Evolutionary conservation across 257 asterid species (phyloP).

Genomic region (Apocynum venetum): DNA sequence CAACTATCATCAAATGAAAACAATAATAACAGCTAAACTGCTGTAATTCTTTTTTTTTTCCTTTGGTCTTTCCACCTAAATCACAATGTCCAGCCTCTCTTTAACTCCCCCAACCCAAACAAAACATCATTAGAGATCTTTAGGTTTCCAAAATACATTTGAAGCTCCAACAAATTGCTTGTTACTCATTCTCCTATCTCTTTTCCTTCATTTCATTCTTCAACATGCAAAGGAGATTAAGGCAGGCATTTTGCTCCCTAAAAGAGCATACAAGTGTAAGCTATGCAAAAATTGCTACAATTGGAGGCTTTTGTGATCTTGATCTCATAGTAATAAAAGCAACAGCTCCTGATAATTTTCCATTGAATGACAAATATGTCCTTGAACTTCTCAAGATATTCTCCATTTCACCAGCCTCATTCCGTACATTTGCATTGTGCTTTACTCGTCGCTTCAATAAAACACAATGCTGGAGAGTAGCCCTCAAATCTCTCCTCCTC

Average conservation of each 20-base stretch:
- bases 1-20: not conserved
- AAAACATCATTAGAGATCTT: not conserved
- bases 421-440: constrained; percentile 34
- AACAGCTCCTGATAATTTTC: constrained; percentile 52
- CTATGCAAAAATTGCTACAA: constrained; percentile 57
- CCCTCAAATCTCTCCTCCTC: constrained; percentile 62
- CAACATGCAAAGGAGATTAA: constrained; percentile 29
- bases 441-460: constrained; percentile 38
- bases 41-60: not conserved
- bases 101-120: not conserved
- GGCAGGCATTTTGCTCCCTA: constrained; percentile 35
- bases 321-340: constrained; percentile 49
- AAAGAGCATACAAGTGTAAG: constrained; percentile 44
- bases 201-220: not conserved
- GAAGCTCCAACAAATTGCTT: not conserved
- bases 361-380: constrained; percentile 44
- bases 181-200: too few species aligned
- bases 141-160: not conserved
- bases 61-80: not conserved
- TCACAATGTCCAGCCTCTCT: not conserved
- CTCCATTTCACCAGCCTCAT: constrained; percentile 40
- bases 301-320: constrained; percentile 55
- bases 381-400: constrained; percentile 44
- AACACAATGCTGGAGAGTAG: constrained; percentile 61
- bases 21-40: not conserved